Evolutionary conservation across 306 rosid species (phyloP), one percentile per base, ranked within the genome.

Genomic region (Cicer yamashitae): DNA sequence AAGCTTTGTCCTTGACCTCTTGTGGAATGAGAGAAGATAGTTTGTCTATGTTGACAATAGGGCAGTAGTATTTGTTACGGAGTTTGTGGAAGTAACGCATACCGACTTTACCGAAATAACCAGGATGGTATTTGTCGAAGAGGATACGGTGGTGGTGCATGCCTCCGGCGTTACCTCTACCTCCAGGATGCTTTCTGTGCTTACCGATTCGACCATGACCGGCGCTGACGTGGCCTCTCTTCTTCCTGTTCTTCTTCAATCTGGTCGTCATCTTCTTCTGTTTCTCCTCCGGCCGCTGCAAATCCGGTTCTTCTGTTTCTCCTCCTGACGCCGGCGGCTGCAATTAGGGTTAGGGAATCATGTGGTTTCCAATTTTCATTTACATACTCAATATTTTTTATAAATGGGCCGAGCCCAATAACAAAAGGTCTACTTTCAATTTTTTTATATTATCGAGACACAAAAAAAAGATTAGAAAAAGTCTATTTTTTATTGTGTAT

Each of bases 121-220:
- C 63, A 6, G 63, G 63, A 57, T 57, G 63, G n/a, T 57, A 57
- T 39, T 57, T 57, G 63, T 57, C 63, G 63, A 57, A 57, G 39
- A 57, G 63, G 63, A 57, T 57, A 1, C 63, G 38, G 14, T 57
- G 63, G 39, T 57, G 63, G 39, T 57, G 63, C 63, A 57, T 57
- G 1, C 63, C 63, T 20, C 63, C 63, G 13, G 63, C 63, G 39
- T 57, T 57, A 20, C 63, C 63, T 10, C 63, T 11, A 9, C 63
- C 63, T 57, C 63, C 63, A 14, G 63, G 63, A 57, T 57, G 63
- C 63, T 57, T 57, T 25, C 63, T 11, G 38, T 57, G 63, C 39
- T 57, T 57, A 20, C 63, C 63, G 63, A 57, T 22, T 22, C 63
- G 63, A 20, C 63, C 63, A 4, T 57, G 63, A 57, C 63, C 63